phyloP scores from a whole-genome alignment of 495 filamentous ascomycete genomes.

The Copromyces sp. region DNA sequence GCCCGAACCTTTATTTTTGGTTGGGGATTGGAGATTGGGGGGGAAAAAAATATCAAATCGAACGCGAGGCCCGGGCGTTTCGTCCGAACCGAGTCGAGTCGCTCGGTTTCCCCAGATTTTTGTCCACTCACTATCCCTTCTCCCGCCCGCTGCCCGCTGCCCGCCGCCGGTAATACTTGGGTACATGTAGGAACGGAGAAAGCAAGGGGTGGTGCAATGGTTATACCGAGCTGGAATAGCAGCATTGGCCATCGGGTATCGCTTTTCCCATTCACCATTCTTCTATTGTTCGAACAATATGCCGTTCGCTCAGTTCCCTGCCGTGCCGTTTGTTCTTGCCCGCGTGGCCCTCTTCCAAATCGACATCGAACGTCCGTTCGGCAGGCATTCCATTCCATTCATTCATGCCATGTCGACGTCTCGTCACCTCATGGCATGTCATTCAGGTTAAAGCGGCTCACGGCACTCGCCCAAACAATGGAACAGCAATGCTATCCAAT shows the following conservation, averaged over 20 bases:
- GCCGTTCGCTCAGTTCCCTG: background rate
- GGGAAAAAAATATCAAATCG: background rate
- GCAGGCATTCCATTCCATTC: background rate
- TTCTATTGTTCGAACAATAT: background rate
- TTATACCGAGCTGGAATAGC: background rate
- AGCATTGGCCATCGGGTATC: background rate
- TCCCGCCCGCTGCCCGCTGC: background rate
- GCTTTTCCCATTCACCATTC: background rate
- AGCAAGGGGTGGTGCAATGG: background rate
- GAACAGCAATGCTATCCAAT: background rate
- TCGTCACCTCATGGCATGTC: background rate
- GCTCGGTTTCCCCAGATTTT: background rate
- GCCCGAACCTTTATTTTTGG: background rate
- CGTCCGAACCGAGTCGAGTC: background rate
- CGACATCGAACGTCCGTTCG: background rate
- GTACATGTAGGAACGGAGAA: background rate
- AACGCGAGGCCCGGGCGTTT: background rate
- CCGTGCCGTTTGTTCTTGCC: background rate
- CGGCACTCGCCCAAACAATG: background rate
- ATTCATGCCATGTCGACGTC: background rate
- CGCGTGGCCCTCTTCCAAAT: background rate
- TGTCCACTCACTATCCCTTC: background rate
- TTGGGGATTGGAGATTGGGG: background rate
- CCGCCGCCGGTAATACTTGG: background rate
- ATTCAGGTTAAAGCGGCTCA: background rate